Evolutionary conservation across 108 stramenopile species (phyloP), one percentile per base, ranked within the genome.

Genomic region (Epipyxis sp.): DNA sequence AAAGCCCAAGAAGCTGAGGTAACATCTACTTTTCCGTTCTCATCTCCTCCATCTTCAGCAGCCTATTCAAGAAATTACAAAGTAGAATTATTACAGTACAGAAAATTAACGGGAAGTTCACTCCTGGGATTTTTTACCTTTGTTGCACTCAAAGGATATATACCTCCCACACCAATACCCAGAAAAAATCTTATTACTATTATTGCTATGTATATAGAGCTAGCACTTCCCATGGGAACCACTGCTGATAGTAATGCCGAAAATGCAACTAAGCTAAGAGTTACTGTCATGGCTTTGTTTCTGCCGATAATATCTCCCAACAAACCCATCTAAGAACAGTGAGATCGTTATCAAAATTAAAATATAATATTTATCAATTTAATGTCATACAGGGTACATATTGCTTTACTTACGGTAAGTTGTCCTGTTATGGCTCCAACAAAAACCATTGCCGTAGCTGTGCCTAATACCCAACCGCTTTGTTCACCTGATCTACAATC

Each of bases 121-220:
- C n/a, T n/a, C n/a, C n/a, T n/a, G n/a, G n/a, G n/a, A n/a, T n/a
- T n/a, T n/a, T n/a, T n/a, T n/a, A n/a, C n/a, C n/a, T 74, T 74
- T 34, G 71, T 74, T 10, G 71, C 71, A 32, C 46, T 57, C 13
- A 74, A 25, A 32, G 71, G 71, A 74, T 74, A 74, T 6, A 74
- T 42, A 6, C 71, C 71, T 10, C 71, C 71, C 16, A 39, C 44
- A 74, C 71, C 71, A 37, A 74, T 37, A 42, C 71, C 71, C 6
- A 74, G 25, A 3, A 74, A 6, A 25, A 74, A 74, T 13, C 71
- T 37, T 27, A 27, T 6, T 37, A 74, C 43, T 16, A 74, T 74
- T 10, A 74, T 74, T 13, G 34, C 25, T 16, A 37, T 39, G 25
- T 74, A 74, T 6, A 54, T 74, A 34, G 44, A 16, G 34, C 41